Percentiles rank a stretch among this genome's conserved stretches.
These are phyloP conservation scores for Suillus placidus DNA, from an alignment of 768 basidiomycete genomes.

Conservation along the genomic window DNA sequence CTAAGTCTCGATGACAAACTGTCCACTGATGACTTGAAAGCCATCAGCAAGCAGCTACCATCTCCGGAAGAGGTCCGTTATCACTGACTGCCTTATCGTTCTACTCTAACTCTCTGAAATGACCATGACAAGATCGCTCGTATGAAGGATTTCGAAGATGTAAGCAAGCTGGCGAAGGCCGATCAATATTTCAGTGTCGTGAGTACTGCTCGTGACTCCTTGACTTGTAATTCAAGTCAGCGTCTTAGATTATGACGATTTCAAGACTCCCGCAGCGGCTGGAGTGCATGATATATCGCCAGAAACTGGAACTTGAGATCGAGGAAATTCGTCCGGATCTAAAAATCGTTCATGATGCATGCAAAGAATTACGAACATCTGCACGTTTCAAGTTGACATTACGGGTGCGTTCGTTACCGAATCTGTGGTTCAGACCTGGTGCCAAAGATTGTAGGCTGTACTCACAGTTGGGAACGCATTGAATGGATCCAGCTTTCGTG, in stretches of 20 bases:
- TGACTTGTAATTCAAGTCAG: conserved; percentile 10
- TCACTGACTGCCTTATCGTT: background rate
- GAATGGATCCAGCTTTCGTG: conserved; percentile 82
- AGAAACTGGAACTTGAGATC: conserved; percentile 79
- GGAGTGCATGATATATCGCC: conserved; percentile 82
- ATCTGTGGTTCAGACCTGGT: background rate
- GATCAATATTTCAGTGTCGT: conserved; percentile 86
- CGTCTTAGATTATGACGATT: conserved; percentile 70
- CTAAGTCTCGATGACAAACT: conserved; percentile 74
- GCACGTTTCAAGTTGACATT: conserved; percentile 68
- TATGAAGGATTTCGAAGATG: conserved; percentile 70
- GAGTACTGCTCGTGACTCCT: conserved; percentile 14
- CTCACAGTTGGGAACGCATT: conserved; percentile 80
- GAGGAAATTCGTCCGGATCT: conserved; percentile 86
- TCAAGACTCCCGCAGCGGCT: conserved; percentile 75
- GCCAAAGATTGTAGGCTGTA: conserved; percentile 51
- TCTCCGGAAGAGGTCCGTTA: conserved; percentile 74
- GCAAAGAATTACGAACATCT: conserved; percentile 67
- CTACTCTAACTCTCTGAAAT: background rate
- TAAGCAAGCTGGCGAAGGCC: conserved; percentile 74
- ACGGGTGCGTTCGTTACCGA: conserved; percentile 46
- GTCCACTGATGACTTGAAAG: conserved; percentile 74
- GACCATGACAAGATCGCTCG: conserved; percentile 50
- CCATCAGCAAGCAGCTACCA: conserved; percentile 75
- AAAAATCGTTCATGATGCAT: conserved; percentile 69